Evolutionary conservation across 2,329 filamentous ascomycete genomes (phyloP).

Genomic region (Fusarium virguliforme): DNA sequence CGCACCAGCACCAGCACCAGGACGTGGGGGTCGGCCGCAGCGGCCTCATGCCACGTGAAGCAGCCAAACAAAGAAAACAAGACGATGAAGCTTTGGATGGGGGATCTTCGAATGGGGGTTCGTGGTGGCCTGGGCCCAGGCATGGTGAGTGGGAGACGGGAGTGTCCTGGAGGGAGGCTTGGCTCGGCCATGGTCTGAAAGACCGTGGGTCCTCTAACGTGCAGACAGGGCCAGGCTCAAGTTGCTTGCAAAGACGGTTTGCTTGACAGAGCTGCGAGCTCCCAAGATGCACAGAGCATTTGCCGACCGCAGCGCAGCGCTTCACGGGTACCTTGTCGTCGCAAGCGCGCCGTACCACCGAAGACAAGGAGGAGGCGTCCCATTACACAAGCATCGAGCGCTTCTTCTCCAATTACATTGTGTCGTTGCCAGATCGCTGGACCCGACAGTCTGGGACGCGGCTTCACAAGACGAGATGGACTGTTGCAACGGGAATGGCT

Average conservation of each 20-base stretch:
- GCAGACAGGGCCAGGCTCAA: not conserved
- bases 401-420: constrained; percentile 42
- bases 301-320: not conserved
- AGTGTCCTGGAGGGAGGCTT: not conserved
- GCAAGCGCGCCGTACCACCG: constrained; percentile 27
- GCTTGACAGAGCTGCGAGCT: not conserved
- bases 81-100: constrained; percentile 1
- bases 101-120: not conserved
- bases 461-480: constrained; percentile 47
- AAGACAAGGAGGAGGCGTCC: constrained; percentile 5
- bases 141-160: not conserved
- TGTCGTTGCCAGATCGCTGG: constrained; percentile 29
- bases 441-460: constrained; percentile 48
- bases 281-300: constrained; percentile 7
- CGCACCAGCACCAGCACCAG: constrained; percentile 16
- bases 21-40: constrained; percentile 36
- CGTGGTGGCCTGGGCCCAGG: not conserved
- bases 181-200: not conserved
- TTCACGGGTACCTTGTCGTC: constrained; percentile 8
- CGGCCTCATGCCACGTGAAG: constrained; percentile 30
- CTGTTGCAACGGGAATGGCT: constrained; percentile 43
- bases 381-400: constrained; percentile 29
- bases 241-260: not conserved
- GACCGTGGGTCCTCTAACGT: constrained; percentile 1
- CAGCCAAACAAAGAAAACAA: constrained; percentile 18